These are phyloP conservation scores for Metschnikowia hibisci DNA, from an alignment of 805 yeast species.

Conservation along the genomic window DNA sequence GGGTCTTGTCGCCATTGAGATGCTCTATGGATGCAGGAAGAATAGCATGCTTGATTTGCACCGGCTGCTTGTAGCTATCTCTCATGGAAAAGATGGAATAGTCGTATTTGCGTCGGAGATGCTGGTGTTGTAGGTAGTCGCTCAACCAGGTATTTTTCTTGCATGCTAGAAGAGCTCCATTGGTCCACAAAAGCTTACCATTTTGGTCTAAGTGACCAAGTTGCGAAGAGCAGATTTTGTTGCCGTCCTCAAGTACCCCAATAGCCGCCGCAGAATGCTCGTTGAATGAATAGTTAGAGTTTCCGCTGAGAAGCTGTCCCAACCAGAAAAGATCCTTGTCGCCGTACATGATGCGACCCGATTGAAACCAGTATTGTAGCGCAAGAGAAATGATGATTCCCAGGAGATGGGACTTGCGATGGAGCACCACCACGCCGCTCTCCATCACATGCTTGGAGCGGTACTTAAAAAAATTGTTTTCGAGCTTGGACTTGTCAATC, in stretches of 20 bases:
- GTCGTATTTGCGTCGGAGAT: conserved; percentile 7
- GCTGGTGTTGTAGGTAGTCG: conserved; percentile 12
- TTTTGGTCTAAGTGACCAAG: conserved; percentile 22
- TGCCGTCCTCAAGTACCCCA: conserved; percentile 18
- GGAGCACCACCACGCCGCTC: conserved; percentile 33
- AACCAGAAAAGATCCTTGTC: conserved; percentile 31
- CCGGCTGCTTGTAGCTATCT: conserved; percentile 7
- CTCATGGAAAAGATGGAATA: conserved; percentile 11
- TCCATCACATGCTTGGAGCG: conserved; percentile 29
- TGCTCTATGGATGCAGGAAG: conserved; percentile 13
- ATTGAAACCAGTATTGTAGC: conserved; percentile 16
- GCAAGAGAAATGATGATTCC: conserved; percentile 15
- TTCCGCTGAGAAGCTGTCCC: conserved; percentile 25
- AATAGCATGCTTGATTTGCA: conserved; percentile 9
- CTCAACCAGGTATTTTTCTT: conserved; percentile 16
- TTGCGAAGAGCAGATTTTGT: conserved; percentile 24
- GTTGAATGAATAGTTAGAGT: conserved; percentile 18
- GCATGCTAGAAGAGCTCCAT: conserved; percentile 27
- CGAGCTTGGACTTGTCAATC: conserved; percentile 7
- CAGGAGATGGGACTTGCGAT: conserved; percentile 21
- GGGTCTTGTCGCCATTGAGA: conserved; percentile 5
- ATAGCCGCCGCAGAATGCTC: conserved; percentile 21
- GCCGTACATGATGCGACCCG: conserved; percentile 23
- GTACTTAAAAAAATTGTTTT: conserved; percentile 17
- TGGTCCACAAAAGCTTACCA: conserved; percentile 24